Conservation (phyloP, 2,329 filamentous ascomycete genomes). For the Colletotrichum magnum region DNA sequence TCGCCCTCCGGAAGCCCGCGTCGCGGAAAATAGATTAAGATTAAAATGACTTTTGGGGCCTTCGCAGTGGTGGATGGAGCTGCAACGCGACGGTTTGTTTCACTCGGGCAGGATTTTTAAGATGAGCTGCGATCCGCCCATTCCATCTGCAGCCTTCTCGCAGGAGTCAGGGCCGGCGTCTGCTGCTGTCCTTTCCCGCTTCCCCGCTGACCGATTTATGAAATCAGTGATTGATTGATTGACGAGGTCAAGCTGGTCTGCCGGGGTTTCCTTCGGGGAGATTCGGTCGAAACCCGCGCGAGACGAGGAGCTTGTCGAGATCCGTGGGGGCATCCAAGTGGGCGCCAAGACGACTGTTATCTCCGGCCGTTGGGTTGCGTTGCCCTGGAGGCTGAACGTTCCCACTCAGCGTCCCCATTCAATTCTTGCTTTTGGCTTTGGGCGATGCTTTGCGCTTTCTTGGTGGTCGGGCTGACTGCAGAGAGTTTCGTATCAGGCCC, state of each 20-base stretch:
- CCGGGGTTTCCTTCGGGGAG: constrained; percentile 8
- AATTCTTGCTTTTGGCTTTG: background rate
- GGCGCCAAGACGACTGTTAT: constrained; percentile 16
- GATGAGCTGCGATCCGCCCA: constrained; percentile 31
- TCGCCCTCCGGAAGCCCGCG: constrained; percentile 3
- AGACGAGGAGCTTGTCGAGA: constrained; percentile 13
- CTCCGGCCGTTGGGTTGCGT: constrained; percentile 14
- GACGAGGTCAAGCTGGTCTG: background rate
- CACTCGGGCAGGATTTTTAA: constrained; percentile 37
- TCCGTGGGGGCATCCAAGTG: constrained; percentile 17
- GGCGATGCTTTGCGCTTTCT: background rate
- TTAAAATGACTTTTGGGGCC: constrained; percentile 34
- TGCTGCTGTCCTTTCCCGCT: background rate
- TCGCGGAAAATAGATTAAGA: constrained; percentile 30
- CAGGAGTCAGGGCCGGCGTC: too few species aligned
- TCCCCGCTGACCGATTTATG: constrained; percentile 7
- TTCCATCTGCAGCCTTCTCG: constrained; percentile 12
- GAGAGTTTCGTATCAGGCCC: constrained; percentile 4
- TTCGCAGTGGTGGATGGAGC: constrained; percentile 17
- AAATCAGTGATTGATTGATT: background rate
- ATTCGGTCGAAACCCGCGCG: constrained; percentile 29
- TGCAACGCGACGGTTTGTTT: constrained; percentile 33
- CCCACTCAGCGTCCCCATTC: constrained; percentile 3
- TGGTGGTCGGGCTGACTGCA: background rate
- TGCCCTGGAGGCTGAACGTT: background rate